Evolutionary conservation across 2,329 filamentous ascomycete species (phyloP).

Genomic region (Sporothrix mexicana): DNA sequence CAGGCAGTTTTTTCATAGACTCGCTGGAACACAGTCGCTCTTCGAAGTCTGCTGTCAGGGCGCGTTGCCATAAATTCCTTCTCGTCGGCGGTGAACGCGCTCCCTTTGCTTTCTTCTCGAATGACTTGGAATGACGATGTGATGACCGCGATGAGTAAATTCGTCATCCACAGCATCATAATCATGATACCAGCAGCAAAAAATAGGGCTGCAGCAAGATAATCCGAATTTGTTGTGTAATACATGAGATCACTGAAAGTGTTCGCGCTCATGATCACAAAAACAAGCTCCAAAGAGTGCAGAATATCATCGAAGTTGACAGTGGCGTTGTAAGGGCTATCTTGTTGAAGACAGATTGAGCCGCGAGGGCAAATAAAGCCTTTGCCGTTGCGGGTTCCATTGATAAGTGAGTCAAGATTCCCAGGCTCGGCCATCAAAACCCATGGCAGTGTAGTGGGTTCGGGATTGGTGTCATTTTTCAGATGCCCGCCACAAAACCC

Average conservation of each 20-base stretch:
- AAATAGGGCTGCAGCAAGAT: constrained; percentile 81
- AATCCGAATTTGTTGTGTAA: constrained; percentile 89
- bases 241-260: constrained; percentile 97
- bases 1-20: constrained; percentile 75
- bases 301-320: constrained; percentile 95
- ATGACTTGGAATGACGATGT: constrained; percentile 99
- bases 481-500: constrained; percentile 89
- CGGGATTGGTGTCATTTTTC: constrained; percentile 59
- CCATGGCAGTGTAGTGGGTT: constrained; percentile 65
- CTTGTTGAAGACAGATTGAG: constrained; percentile 80
- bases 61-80: constrained; percentile 49
- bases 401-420: constrained; percentile 54
- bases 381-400: constrained; percentile 66
- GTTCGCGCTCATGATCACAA: constrained; percentile 98
- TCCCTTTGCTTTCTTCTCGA: constrained; percentile 90
- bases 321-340: constrained; percentile 81
- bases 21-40: constrained; percentile 63
- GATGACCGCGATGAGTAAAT: constrained; percentile 93
- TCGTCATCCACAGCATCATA: constrained; percentile 94
- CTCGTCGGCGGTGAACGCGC: constrained; percentile 84
- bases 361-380: constrained; percentile 86
- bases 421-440: constrained; percentile 52
- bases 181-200: constrained; percentile 79
- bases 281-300: constrained; percentile 90
- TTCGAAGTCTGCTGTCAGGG: constrained; percentile 49